Base-by-base conservation (phyloP, 2,329 filamentous ascomycete species). In the Pochonia chlamydosporia region DNA sequence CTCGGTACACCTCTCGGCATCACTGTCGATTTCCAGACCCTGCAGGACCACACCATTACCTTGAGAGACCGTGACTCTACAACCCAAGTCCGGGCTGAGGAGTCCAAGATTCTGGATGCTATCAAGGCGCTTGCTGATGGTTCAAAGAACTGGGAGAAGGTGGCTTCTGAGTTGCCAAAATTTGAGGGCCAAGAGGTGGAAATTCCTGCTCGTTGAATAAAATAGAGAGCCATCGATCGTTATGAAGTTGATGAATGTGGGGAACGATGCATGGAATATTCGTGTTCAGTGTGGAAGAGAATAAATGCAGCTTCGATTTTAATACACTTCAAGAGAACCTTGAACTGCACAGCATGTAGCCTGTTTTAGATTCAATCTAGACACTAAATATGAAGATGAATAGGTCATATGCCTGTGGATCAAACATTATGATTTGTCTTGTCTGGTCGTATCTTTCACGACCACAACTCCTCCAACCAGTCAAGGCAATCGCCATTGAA, bases 21-120 rank as follows among this genome's bases (percentile, higher is more conserved):
- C 67, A 97, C 92, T 0, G 81, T 97, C 50, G 92, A 97, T 68
- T 97, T 96, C 79, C 89, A 97, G 75, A 95, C 89, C 41, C 74
- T 96, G 56, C 83, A 95, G 69, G 90, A 96, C 65, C 81, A 81
- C 63, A 87, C 86, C 7, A 81, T 95, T 62, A 97, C 92, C 1
- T 79, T 97, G 54, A 78, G 92, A 63, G 92, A 97, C 66, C 84
- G 90, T 54, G 93, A 97, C 71, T 86, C 85, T 36, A 96, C 89
- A 46, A 87, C 84, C 65, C 92, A 97, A 72, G 90, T 97, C 49
- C 85, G 93, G 51, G 88, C 87, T 10, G 83, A 82, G 52, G 80
- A 93, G 64, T 85, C 87, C 35, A 85, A 85, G 63, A 89, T 97
- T 49, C 70, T 93, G 50, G 77, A 80, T 48, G 89, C 89, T 24